A percentile compares a stretch with the other conserved stretches of the same genome.
Evolutionary conservation across 805 yeast genomes (phyloP).

Genomic region (Starmerella floricola): DNA sequence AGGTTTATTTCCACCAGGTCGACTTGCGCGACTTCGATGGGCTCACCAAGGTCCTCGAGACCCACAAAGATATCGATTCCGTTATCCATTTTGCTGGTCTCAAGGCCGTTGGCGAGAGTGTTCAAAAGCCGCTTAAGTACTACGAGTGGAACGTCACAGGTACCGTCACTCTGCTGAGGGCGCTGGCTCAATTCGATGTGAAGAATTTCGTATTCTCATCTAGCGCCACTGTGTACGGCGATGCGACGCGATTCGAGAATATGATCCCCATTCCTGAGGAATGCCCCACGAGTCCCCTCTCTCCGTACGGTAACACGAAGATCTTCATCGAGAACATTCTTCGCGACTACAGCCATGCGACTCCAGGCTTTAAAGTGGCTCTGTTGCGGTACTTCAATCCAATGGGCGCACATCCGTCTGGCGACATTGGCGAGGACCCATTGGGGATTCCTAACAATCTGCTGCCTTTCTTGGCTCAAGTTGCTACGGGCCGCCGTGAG

Average conservation of each 20-base stretch:
- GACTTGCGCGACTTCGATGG: constrained; percentile 45
- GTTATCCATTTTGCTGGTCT: constrained; percentile 74
- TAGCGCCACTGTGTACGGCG: constrained; percentile 77
- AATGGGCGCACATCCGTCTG: constrained; percentile 76
- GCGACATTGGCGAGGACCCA: constrained; percentile 71
- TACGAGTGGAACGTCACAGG: constrained; percentile 59
- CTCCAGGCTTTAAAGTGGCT: constrained; percentile 35
- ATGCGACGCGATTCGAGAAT: constrained; percentile 56
- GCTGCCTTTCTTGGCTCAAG: constrained; percentile 65
- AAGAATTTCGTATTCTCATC: constrained; percentile 57
- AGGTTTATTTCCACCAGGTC: constrained; percentile 42
- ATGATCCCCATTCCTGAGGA: constrained; percentile 71
- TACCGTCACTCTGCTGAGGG: constrained; percentile 45
- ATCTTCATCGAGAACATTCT: constrained; percentile 50
- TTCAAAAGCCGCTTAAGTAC: constrained; percentile 52
- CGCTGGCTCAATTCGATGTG: constrained; percentile 38
- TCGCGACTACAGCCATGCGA: constrained; percentile 40
- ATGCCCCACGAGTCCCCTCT: constrained; percentile 62
- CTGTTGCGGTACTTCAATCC: constrained; percentile 71
- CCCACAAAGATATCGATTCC: constrained; percentile 38
- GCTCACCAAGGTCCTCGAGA: constrained; percentile 38
- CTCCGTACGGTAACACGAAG: constrained; percentile 71
- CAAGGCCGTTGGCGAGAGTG: constrained; percentile 73
- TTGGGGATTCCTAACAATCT: constrained; percentile 65
- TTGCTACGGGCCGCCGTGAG: constrained; percentile 58